Evolutionary conservation across 352 stramenopile genomes (phyloP), one percentile per base, ranked within the genome.

Genomic region (Phytophthora pini): DNA sequence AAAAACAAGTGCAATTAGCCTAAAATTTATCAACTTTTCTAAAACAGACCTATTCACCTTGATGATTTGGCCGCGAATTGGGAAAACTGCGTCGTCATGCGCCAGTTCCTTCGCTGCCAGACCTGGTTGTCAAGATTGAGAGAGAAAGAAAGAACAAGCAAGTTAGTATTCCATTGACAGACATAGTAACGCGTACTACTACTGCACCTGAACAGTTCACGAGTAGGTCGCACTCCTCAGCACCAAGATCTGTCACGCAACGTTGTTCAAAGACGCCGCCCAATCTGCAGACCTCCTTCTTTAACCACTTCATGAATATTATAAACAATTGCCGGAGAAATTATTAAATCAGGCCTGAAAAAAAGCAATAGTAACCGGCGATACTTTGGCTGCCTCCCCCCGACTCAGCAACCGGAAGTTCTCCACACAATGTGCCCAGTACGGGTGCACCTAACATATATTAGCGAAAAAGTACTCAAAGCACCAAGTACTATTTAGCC

Each of bases 371-470:
- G 13, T 4, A 8, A 43, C 36, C 0, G 79, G 63, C 5, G 65
- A 73, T 45, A 87, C 71, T 6, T 68, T 41, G 0, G 32, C 40
- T 5, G 76, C 80, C 49, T 92, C n/a, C 79, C 8, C 64, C 0
- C 27, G 57, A 41, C 64, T 74, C 11, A 92, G 51, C 17, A 87
- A 40, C 2, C 77, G 76, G 61, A 87, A 90, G 55, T 86, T 70
- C 40, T 82, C 64, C 11, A 87, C 83, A 39, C 76, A 88, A 43
- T 89, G 81, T 0, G 81, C 80, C 83, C 83, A 92, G 59, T 92
- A 92, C 46, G 13, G 24, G 11, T 59, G 27, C 12, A 59, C 52
- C 22, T 92, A 5, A 13, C 31, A 36, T 13, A 12, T 12, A 36
- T 36, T 36, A 36, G 31, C 3, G 11, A 13, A 12, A 36, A 36